A percentile compares a stretch with the other conserved stretches of the same genome.
These are phyloP conservation scores for Quercus berberidifolia DNA, from an alignment of 306 rosid species.

Conservation along the genomic window DNA sequence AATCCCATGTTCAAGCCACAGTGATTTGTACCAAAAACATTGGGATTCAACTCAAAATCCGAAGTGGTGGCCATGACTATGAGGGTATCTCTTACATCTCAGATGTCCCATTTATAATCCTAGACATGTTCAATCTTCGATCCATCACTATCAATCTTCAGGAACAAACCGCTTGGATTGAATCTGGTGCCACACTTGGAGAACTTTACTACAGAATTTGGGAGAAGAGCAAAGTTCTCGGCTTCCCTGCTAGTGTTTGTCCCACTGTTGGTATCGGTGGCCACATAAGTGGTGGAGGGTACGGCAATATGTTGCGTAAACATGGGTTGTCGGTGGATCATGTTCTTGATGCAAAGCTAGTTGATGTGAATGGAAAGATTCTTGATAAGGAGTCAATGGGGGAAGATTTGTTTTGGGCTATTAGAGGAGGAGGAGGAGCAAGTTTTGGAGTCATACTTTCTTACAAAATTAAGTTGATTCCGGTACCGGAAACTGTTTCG, in stretches of 20 bases:
- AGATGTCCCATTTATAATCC: conserved; percentile 48
- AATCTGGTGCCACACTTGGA: conserved; percentile 70
- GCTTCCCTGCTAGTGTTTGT: conserved; percentile 69
- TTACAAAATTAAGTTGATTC: conserved; percentile 48
- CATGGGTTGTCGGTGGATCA: conserved; percentile 63
- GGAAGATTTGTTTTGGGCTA: conserved; percentile 83
- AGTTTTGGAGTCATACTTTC: conserved; percentile 73
- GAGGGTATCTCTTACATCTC: conserved; percentile 75
- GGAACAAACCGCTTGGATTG: conserved; percentile 46
- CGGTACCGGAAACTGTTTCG: conserved; percentile 55
- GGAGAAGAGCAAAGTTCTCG: conserved; percentile 59
- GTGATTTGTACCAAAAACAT: conserved; percentile 51
- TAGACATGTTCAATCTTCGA: conserved; percentile 70
- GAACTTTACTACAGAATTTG: conserved; percentile 63
- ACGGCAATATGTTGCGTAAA: conserved; percentile 67
- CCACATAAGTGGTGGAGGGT: conserved; percentile 80
- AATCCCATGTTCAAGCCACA: conserved; percentile 53
- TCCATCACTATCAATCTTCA: conserved; percentile 38
- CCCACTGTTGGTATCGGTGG: conserved; percentile 84
- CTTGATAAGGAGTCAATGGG: conserved; percentile 60
- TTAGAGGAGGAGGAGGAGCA: conserved; percentile 76
- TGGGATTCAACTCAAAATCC: conserved; percentile 48
- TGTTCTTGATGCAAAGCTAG: conserved; percentile 60
- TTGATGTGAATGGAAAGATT: conserved; percentile 57
- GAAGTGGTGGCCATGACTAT: conserved; percentile 87